Base-by-base conservation (phyloP, 305 asterid species). In the Fraxinus latifolia region DNA sequence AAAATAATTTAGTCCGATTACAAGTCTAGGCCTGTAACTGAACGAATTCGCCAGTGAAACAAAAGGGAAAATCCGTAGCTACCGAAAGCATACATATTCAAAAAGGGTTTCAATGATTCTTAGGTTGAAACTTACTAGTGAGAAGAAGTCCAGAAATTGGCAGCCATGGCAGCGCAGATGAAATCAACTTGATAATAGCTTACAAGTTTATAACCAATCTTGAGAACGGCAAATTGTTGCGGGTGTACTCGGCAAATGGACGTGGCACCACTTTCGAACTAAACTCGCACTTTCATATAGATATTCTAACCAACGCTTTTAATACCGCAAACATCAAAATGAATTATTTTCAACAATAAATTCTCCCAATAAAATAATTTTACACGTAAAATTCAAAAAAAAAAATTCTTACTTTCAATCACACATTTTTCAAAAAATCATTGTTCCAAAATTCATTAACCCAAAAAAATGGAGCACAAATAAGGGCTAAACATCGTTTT, bases 131-230 rank as follows among this genome's bases (percentile, higher is more conserved):
- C 90, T 86, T 87, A 93, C 98, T 83, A 87, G 91, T 94, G 97
- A 81, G 98, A 88, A 65, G 98, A 94, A 80, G 92, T 87, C 98
- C 98, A 94, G 91, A 94, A 94, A 90, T 94, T 94, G 79, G 98
- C 92, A 44, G 97, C 97, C 98, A 93, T 94, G 82, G 81, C n/a
- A 65, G 36, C 42, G 14, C 82, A 32, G 84, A 80, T 7, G 73
- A 81, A 34, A 73, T 58, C 53, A 79, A 76, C 29, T 67, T n/a
- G 73, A 72, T 27, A 23, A 9, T 25, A 62, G 72, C 72, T 23
- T 2, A 80, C 17, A 50, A 23, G 58, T 29, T 55, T 53, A 14
- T 80, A 21, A 14, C 21, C n/a, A 7, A 36, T 7, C 77, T 32
- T 12, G 32, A 50, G 60, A 39, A 75, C 33, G 17, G 62, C 31